Base-by-base conservation (phyloP, 2,329 filamentous ascomycete genomes). In the Beauveria australis region DNA sequence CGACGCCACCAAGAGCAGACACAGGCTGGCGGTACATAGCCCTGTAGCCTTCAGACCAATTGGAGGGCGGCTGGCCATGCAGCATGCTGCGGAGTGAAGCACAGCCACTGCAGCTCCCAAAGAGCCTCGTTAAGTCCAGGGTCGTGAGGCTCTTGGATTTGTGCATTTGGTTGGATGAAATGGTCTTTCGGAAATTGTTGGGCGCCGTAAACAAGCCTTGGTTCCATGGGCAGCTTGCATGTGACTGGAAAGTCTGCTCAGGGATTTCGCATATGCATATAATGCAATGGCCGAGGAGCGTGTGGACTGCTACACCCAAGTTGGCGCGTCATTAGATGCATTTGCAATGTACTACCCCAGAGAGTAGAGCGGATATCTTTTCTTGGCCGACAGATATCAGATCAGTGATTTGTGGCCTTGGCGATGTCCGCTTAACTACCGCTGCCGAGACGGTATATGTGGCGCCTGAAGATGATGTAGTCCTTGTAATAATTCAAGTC, bases 371-470 rank as follows among this genome's bases (percentile, higher is more conserved):
- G 37, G 22, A n/a, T 40, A 43, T 53, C 22, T 41, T 24, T 53
- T 43, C 37, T 53, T 53, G 37, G 51, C 52, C 37, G 33, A 43
- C 22, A 43, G 53, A 33, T 46, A 48, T 40, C 30, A 47, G 54
- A 57, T 37, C 54, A 53, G 51, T n/a, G n/a, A 14, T 19, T 57
- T 47, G 12, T 24, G 19, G 54, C n/a, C 54, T 57, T 57, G 54
- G 54, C 54, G 44, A 57, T 57, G 9, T 33, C 40, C 26, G 44
- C 28, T 19, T 40, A 40, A 28, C 19, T 53, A 51, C 33, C 33
- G 48, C n/a, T 37, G 18, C 30, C 52, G 44, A 22, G 28, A 6
- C n/a, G 24, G 24, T 44, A 26, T 22, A 22, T 30, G 51, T 53
- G 51, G 51, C 51, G 51, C n/a, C 33, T 53, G 48, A 51, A 51